A percentile compares a stretch with the other conserved stretches of the same genome.
phyloP scores from a whole-genome alignment of 345 rosid species.

The Eucalyptus sideroxylon region DNA sequence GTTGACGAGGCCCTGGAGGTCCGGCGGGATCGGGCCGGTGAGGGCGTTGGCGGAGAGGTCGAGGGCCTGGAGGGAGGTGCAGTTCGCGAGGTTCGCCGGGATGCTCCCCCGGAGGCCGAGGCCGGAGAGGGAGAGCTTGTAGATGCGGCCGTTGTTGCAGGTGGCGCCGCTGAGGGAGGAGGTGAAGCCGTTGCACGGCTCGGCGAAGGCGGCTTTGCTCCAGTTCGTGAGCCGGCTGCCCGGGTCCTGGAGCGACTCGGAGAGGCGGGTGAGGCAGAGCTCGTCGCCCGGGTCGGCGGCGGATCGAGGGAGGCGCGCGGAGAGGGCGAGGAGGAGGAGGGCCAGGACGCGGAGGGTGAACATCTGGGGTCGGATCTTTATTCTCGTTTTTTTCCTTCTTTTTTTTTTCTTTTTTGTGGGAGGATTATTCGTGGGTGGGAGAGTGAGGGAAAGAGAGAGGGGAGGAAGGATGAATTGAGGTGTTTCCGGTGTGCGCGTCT shows the following conservation, averaged over 20 bases:
- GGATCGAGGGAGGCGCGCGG: neutral
- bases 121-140: constrained; percentile 74
- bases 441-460: neutral
- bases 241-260: constrained; percentile 57
- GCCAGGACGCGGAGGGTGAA: neutral
- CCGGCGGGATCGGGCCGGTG: constrained; percentile 66
- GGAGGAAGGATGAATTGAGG: neutral
- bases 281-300: constrained; percentile 2
- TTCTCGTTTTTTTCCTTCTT: neutral
- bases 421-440: neutral
- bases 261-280: constrained; percentile 11
- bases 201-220: constrained; percentile 49
- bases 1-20: constrained; percentile 63
- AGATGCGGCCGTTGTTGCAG: constrained; percentile 91
- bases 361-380: neutral
- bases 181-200: constrained; percentile 65
- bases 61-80: constrained; percentile 85
- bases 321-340: neutral
- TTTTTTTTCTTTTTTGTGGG: no score
- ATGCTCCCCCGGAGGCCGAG: constrained; percentile 72
- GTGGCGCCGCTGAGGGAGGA: constrained; percentile 66
- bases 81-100: constrained; percentile 71
- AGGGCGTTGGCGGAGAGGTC: constrained; percentile 81
- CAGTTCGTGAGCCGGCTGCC: constrained; percentile 64
- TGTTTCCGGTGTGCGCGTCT: neutral